Base-by-base conservation (phyloP, 305 asterid genomes). In the Fraxinus ornus region DNA sequence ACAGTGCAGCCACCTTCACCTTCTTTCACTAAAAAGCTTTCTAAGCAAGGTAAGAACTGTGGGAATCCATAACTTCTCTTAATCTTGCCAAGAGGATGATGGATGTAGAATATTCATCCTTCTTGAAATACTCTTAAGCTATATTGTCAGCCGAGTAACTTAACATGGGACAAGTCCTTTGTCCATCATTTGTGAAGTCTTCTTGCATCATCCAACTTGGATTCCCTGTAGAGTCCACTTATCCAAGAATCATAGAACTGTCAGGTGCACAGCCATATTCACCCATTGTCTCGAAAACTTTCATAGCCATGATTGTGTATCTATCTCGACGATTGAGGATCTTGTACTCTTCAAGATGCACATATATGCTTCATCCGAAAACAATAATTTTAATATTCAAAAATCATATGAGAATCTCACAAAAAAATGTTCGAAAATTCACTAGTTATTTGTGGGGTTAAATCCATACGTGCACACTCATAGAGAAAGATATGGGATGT, bases 151-250 rank as follows among this genome's bases (percentile, higher is more conserved):
- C 84, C 97, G 89, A 71, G 98, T 93, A 78, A 95, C 99, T 88
- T 95, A 97, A 84, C 95, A 87, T 2, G 98, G 98, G 55, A 88
- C 82, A 60, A 33, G 62, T 66, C 98, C 94, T 86, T 83, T 92
- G 62, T 90, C 91, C 22, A 89, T 84, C 99, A 94, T 94, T 73
- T 88, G 88, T 74, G 91, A 41, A 88, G 88, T 28, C 75, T 71
- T 85, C 85, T 90, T 47, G 97, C 97, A 81, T 93, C 95, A 36
- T 88, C 91, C 86, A 94, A 79, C 97, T 83, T 93, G 74, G 94
- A 87, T 79, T 90, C 93, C 89, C 91, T 94, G 87, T 98, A 94
- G 83, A 95, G 97, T 71, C 97, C 97, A 79, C 98, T 91, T 80
- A 94, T 90, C 81, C 93, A 75, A 77, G 97, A 96, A 78, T 97